Evolutionary conservation across 2,329 filamentous ascomycete genomes (phyloP).

Genomic region (Colletotrichum godetiae): DNA sequence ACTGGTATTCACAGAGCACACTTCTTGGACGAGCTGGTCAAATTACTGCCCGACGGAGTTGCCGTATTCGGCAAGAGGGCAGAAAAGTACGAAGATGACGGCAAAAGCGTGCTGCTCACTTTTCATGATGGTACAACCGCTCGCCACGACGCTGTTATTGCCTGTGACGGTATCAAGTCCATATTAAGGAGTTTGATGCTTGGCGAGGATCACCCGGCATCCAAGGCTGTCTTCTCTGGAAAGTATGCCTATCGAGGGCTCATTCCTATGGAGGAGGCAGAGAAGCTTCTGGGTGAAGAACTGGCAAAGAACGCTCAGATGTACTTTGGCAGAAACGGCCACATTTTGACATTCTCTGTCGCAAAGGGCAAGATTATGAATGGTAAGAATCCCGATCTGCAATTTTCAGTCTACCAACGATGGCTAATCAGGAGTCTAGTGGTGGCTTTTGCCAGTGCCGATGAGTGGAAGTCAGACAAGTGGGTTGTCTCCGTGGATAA

Average conservation of each 20-base stretch:
- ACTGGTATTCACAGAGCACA: slow-evolving; percentile 23
- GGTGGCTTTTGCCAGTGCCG: slow-evolving; percentile 17
- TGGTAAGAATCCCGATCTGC: not conserved
- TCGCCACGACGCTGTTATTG: slow-evolving; percentile 56
- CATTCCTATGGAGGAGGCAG: slow-evolving; percentile 62
- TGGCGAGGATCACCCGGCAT: slow-evolving; percentile 50
- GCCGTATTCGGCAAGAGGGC: slow-evolving; percentile 44
- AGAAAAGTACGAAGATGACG: slow-evolving; percentile 31
- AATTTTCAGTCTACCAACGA: not conserved
- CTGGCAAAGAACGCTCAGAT: slow-evolving; percentile 55
- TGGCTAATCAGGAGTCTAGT: not conserved
- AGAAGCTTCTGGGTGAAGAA: slow-evolving; percentile 56
- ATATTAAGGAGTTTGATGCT: slow-evolving; percentile 61
- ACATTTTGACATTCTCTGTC: slow-evolving; percentile 70
- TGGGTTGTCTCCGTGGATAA: slow-evolving; percentile 18
- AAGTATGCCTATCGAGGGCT: slow-evolving; percentile 68
- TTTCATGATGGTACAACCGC: slow-evolving; percentile 54
- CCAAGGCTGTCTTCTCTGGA: slow-evolving; percentile 57
- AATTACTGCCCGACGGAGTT: slow-evolving; percentile 46
- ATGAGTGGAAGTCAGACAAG: slow-evolving; percentile 26
- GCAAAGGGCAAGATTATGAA: slow-evolving; percentile 66
- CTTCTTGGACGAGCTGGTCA: slow-evolving; percentile 50
- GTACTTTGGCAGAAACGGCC: slow-evolving; percentile 64
- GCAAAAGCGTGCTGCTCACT: slow-evolving; percentile 40
- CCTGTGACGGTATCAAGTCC: slow-evolving; percentile 70